Conservation (phyloP, 345 rosid genomes). For the Carallia pectinifolia region DNA sequence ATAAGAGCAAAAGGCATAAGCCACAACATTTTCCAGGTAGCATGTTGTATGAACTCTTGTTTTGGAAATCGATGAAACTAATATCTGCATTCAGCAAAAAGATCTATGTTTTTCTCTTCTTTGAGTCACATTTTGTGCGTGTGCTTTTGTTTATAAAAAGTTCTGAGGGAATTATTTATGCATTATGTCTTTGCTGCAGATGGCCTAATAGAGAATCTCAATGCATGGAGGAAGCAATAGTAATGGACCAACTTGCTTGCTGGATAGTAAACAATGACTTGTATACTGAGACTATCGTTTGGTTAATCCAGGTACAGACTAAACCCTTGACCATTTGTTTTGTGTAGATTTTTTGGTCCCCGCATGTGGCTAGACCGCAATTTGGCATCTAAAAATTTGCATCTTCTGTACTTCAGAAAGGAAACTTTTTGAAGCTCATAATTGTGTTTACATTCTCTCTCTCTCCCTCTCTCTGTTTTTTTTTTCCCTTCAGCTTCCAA, state of each 20-base stretch:
- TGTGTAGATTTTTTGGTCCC: no score
- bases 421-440: neutral
- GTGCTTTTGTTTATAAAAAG: neutral
- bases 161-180: neutral
- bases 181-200: slow-evolving; percentile 43
- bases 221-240: slow-evolving; percentile 98
- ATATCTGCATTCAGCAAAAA: no score
- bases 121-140: no score
- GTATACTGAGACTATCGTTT: slow-evolving; percentile 95
- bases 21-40: no score
- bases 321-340: no score
- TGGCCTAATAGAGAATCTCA: slow-evolving; percentile 98
- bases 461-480: neutral
- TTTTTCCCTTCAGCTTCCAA: slow-evolving; percentile 64
- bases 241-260: slow-evolving; percentile 99
- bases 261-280: slow-evolving; percentile 99
- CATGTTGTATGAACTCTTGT: no score
- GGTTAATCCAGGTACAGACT: slow-evolving; percentile 86
- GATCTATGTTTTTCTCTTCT: no score
- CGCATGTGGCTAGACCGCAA: no score
- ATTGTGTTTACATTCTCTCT: no score
- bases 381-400: no score
- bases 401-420: neutral
- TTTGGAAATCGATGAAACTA: no score
- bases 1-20: no score